Percentiles rank a stretch among this genome's conserved stretches.
Conservation (phyloP, 2,329 filamentous ascomycete species). For the Nemania bipapillata region DNA sequence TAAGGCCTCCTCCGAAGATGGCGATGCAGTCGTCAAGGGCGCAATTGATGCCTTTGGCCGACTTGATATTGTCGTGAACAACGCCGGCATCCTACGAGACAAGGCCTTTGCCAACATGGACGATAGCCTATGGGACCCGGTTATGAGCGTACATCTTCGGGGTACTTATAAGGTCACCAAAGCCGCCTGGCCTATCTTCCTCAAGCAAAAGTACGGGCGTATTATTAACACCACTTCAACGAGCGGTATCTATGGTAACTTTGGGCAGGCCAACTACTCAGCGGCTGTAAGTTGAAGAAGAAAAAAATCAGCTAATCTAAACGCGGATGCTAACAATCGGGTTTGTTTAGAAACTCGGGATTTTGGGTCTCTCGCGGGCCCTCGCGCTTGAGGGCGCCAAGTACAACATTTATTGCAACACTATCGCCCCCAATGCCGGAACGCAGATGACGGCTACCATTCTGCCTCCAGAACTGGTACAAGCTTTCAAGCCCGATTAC, state of each 20-base stretch:
- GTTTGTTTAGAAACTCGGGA: constrained; percentile 77
- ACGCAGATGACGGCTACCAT: constrained; percentile 94
- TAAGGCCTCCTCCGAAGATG: constrained; percentile 93
- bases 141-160: constrained; percentile 89
- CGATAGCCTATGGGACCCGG: constrained; percentile 89
- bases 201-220: constrained; percentile 98
- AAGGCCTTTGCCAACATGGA: constrained; percentile 99
- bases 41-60: constrained; percentile 94
- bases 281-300: constrained; percentile 77
- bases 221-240: constrained; percentile 97
- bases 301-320: constrained; percentile 3
- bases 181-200: constrained; percentile 96
- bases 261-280: constrained; percentile 97
- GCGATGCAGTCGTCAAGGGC: constrained; percentile 87
- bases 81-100: constrained; percentile 95
- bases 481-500: constrained; percentile 99
- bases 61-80: constrained; percentile 96
- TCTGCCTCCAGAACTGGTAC: constrained; percentile 95
- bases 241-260: constrained; percentile 98
- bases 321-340: constrained; percentile 39
- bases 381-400: constrained; percentile 92
- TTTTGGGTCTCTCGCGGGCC: constrained; percentile 93
- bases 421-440: constrained; percentile 95
- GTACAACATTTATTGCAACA: constrained; percentile 98
- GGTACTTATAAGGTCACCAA: constrained; percentile 98